Conservation (phyloP, 83 land plant genomes). For the Isoetes engelmannii region DNA sequence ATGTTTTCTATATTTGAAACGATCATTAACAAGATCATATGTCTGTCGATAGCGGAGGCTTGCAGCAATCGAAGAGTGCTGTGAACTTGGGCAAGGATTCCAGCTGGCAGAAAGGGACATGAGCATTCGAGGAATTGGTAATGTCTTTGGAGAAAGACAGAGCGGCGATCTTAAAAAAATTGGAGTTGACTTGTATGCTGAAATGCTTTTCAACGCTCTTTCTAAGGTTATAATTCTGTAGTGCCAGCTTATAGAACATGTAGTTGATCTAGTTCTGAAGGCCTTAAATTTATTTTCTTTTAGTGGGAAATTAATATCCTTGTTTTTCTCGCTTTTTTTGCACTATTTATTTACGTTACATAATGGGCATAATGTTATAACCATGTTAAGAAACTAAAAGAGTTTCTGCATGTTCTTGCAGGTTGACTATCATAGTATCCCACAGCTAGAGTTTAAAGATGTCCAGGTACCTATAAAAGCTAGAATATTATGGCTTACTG, state of each 20-base stretch:
- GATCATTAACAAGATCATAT: not conserved
- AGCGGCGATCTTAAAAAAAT: conserved; percentile 95
- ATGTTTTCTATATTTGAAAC: too few relatives aligned
- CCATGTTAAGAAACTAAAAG: too few relatives aligned
- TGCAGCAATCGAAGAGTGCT: conserved; percentile 81
- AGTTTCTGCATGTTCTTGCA: conserved; percentile 18
- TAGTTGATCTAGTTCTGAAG: too few relatives aligned
- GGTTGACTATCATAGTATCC: conserved; percentile 72
- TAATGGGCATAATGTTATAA: not conserved
- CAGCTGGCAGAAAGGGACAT: conserved; percentile 93
- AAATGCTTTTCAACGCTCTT: conserved; percentile 90
- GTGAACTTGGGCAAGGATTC: conserved; percentile 91
- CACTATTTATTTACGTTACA: not conserved
- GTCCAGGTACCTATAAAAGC: conserved; percentile 50
- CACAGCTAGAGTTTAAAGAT: conserved; percentile 51
- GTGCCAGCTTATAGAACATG: too few relatives aligned
- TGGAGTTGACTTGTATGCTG: conserved; percentile 91
- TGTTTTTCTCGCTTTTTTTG: too few relatives aligned
- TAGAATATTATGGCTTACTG: not conserved
- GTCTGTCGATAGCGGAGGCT: conserved; percentile 61
- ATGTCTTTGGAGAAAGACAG: conserved; percentile 93
- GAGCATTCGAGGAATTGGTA: conserved; percentile 97
- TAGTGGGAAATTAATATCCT: too few relatives aligned
- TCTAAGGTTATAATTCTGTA: conserved; percentile 51
- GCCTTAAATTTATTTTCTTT: too few relatives aligned